A percentile compares a stretch with the other conserved stretches of the same genome.
Evolutionary conservation across 2,329 filamentous ascomycete genomes (phyloP).

Genomic region (Meredithiella fracta): DNA sequence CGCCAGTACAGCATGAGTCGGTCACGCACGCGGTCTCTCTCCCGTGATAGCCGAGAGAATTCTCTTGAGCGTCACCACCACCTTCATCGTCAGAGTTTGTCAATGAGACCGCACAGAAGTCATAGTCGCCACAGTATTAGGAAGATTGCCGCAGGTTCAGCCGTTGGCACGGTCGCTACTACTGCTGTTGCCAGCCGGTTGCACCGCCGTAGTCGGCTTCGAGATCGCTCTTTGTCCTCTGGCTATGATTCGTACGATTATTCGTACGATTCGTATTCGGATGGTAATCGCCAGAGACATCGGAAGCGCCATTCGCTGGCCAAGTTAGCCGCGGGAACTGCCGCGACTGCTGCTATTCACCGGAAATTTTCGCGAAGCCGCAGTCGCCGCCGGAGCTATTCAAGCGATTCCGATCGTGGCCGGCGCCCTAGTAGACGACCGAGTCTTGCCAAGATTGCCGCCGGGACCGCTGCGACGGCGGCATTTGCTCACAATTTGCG

Average conservation of each 20-base stretch:
- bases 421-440: background rate
- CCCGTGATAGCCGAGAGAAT: background rate
- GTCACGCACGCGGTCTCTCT: background rate
- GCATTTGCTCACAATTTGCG: conserved; percentile 27
- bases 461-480: conserved; percentile 28
- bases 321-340: conserved; percentile 36
- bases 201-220: conserved; percentile 28
- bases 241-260: conserved; percentile 2
- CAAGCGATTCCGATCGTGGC: background rate
- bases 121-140: conserved; percentile 40
- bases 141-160: conserved; percentile 36
- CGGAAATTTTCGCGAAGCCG: conserved; percentile 27
- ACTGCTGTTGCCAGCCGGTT: conserved; percentile 42
- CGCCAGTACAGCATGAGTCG: background rate
- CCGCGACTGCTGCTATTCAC: conserved; percentile 29
- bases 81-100: conserved; percentile 17
- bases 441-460: conserved; percentile 36
- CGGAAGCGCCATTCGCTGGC: conserved; percentile 33
- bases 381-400: conserved; percentile 23
- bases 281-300: conserved; percentile 16
- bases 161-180: conserved; percentile 40
- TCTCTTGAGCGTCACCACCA: background rate
- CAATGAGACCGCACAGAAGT: background rate
- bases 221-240: conserved; percentile 15
- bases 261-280: background rate